Percentiles rank a stretch among this genome's conserved stretches.
phyloP scores from a whole-genome alignment of 768 basidiomycete genomes.

The Flagelloscypha sp. region DNA sequence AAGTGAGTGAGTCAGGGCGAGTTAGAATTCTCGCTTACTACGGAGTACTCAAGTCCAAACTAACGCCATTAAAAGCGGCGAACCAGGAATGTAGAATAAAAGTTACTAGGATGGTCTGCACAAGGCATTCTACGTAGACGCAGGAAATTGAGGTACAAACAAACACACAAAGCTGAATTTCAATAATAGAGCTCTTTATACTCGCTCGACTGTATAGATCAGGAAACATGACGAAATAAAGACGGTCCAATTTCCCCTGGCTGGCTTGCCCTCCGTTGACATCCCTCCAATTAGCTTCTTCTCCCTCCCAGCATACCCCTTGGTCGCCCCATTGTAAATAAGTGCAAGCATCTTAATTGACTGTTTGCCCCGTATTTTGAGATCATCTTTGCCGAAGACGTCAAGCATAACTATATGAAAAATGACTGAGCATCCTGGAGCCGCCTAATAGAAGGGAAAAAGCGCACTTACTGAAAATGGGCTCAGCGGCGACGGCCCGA shows the following conservation, averaged over 20 bases:
- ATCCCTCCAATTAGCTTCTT: constrained; percentile 47
- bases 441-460: constrained; percentile 2
- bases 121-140: no score
- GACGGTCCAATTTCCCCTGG: constrained; percentile 53
- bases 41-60: no score
- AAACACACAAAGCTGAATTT: no score
- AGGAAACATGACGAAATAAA: no score
- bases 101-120: no score
- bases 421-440: constrained; percentile 7
- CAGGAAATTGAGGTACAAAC: no score
- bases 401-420: constrained; percentile 56
- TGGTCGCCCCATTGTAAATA: constrained; percentile 55
- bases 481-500: constrained; percentile 52
- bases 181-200: no score
- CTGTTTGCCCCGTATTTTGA: constrained; percentile 64
- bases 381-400: constrained; percentile 56
- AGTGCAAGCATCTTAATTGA: constrained; percentile 67
- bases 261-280: constrained; percentile 53
- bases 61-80: no score
- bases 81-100: no score
- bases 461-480: constrained; percentile 54
- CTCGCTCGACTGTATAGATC: no score
- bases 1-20: no score
- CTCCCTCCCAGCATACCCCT: constrained; percentile 41
- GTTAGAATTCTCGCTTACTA: no score